Base-by-base conservation (phyloP, 768 basidiomycete genomes). In the Suillus fuscotomentosus region DNA sequence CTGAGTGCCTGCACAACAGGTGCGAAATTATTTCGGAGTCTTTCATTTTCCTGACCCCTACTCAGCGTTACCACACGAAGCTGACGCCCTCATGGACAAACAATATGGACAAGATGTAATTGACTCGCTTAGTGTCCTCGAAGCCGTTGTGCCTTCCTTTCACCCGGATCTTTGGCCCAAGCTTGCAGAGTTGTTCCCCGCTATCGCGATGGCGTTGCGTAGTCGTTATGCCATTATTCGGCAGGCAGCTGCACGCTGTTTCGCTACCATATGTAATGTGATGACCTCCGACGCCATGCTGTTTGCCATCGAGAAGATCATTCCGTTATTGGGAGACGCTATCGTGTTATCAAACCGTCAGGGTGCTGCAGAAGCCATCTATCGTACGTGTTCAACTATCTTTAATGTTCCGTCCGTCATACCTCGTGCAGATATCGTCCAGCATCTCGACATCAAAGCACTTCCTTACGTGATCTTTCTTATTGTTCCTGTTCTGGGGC, bases 381-480 rank as follows among this genome's bases (percentile, higher is more conserved):
- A 92, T 74, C 93, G 97, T 97, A 69, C 74, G 96, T 84, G 22
- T n/a, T 57, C 34, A 54, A 38, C 34, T 57, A 13, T 47, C 51
- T 55, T 24, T 27, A 36, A 22, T 45, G 51, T n/a, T 31, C 64
- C 27, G 51, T 63, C 73, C 56, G 68, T 71, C 9, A 66, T 17
- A 9, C 66, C 47, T 61, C 51, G 61, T 45, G 0, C 70, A 99
- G 97, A 97, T 73, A 89, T 99, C 67, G 91, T 99, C 36, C 91
- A 95, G 68, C 85, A 86, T 65, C 85, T 99, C 59, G 95, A 99
- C 69, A 87, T 97, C 77, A 96, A 95, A 74, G 91, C 95, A 8
- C 80, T 99, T 50, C 97, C 97, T 13, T 99, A 99, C 72, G 91
- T 99, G 10, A 91, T 99, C 66, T 99, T 99, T 79, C 82, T 99